phyloP scores from a whole-genome alignment of 306 rosid genomes.

The Carpinus viminea region DNA sequence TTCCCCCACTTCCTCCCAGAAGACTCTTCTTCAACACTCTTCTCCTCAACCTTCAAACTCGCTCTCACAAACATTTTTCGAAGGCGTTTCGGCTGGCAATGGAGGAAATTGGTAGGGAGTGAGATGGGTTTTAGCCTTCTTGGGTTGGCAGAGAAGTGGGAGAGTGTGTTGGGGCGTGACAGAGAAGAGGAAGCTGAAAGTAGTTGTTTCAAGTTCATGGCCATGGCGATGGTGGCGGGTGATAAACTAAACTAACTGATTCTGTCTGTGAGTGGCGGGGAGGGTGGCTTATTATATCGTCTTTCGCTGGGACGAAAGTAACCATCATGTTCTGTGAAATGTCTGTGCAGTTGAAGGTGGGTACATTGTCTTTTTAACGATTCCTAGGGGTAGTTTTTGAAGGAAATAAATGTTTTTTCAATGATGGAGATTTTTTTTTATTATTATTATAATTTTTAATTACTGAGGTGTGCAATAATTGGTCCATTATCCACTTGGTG shows the following conservation, averaged over 20 bases:
- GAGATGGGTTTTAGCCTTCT: slow-evolving; percentile 38
- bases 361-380: slow-evolving; percentile 15
- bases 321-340: neutral
- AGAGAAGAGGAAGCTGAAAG: slow-evolving; percentile 28
- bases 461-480: slow-evolving; percentile 6
- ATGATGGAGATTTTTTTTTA: neutral
- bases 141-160: slow-evolving; percentile 29
- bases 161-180: slow-evolving; percentile 36
- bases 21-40: slow-evolving; percentile 36
- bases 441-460: neutral
- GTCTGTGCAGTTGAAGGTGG: neutral
- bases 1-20: slow-evolving; percentile 65
- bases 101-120: slow-evolving; percentile 37
- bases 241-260: slow-evolving; percentile 5
- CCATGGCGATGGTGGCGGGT: neutral
- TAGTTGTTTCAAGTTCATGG: slow-evolving; percentile 22
- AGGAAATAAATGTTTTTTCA: neutral
- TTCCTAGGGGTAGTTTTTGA: neutral
- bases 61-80: slow-evolving; percentile 47
- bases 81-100: slow-evolving; percentile 43
- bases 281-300: slow-evolving; percentile 19
- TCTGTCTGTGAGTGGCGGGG: slow-evolving; percentile 40
- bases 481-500: slow-evolving; percentile 22
- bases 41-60: slow-evolving; percentile 62
- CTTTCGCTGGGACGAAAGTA: neutral